These are phyloP conservation scores for Macaranga tanarius DNA, from an alignment of 441 rosid genomes.

Conservation along the genomic window DNA sequence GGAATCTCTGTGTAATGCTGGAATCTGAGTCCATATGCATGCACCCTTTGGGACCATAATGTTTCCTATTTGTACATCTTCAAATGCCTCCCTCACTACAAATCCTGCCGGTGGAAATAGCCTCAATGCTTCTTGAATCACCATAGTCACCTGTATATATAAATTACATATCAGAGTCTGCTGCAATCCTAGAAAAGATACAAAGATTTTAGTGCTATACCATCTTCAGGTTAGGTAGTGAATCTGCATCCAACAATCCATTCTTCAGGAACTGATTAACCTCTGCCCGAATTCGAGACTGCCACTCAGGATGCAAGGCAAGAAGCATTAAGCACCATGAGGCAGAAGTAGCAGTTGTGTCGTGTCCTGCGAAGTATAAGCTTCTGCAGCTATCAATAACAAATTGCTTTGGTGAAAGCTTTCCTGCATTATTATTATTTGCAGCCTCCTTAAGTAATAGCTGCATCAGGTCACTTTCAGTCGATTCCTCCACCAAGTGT, in stretches of 20 bases:
- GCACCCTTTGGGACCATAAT: conserved; percentile 50
- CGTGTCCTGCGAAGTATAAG: conserved; percentile 24
- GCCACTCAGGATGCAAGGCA: conserved; percentile 19
- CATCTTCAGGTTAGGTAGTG: conserved; percentile 42
- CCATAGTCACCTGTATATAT: conserved; percentile 3
- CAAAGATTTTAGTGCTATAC: conserved; percentile 22
- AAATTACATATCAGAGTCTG: neutral
- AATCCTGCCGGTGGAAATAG: conserved; percentile 59
- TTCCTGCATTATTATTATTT: conserved; percentile 31
- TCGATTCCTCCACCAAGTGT: neutral
- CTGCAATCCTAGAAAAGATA: neutral
- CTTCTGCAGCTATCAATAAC: conserved; percentile 19
- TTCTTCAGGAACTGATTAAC: conserved; percentile 31
- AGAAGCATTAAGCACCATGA: conserved; percentile 21
- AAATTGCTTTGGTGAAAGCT: conserved; percentile 18
- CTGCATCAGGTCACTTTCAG: conserved; percentile 59
- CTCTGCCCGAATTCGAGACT: conserved; percentile 6
- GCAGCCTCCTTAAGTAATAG: conserved; percentile 51
- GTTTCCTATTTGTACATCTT: conserved; percentile 45
- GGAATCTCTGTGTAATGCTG: conserved; percentile 58
- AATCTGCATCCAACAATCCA: conserved; percentile 10
- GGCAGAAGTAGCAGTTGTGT: conserved; percentile 17
- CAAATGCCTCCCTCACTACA: conserved; percentile 60
- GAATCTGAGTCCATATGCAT: conserved; percentile 57
- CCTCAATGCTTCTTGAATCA: conserved; percentile 12